A percentile compares a stretch with the other conserved stretches of the same genome.
phyloP scores from a whole-genome alignment of 768 basidiomycete species.

The Calocybe gangraenosa region DNA sequence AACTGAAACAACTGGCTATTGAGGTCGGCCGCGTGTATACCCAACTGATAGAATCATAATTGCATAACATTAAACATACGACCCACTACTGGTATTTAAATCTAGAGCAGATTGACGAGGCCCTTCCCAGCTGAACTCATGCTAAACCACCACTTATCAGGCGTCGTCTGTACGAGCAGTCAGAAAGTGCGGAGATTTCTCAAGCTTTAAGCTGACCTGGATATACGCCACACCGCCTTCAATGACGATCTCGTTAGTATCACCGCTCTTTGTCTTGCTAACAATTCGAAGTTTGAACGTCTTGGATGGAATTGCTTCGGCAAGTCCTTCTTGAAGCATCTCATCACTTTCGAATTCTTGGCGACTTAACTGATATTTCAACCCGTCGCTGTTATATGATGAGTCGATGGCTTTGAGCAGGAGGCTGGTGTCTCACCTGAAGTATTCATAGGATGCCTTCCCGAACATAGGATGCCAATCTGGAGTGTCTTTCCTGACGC shows the following conservation, averaged over 20 bases:
- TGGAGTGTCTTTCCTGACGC: conserved; percentile 24
- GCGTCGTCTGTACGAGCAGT: too few species aligned
- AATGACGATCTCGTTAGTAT: conserved; percentile 27
- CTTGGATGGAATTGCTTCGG: conserved; percentile 29
- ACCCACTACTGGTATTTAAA: too few species aligned
- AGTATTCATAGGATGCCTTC: conserved; percentile 22
- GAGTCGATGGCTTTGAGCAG: not conserved
- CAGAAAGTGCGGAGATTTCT: too few species aligned
- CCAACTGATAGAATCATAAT: too few species aligned
- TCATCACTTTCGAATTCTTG: conserved; percentile 34
- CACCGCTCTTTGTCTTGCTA: conserved; percentile 23
- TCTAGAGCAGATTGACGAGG: too few species aligned
- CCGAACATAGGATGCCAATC: conserved; percentile 27
- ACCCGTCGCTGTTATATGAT: conserved; percentile 21
- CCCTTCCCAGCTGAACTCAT: too few species aligned
- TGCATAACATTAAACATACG: too few species aligned
- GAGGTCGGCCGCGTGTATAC: conserved; percentile 19
- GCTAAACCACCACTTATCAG: too few species aligned
- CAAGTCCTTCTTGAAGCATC: conserved; percentile 37
- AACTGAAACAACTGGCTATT: conserved; percentile 21
- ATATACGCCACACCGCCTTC: conserved; percentile 33
- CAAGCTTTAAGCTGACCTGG: too few species aligned
- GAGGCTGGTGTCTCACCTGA: conserved; percentile 17
- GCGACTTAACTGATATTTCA: conserved; percentile 26
- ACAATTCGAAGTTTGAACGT: conserved; percentile 34